Evolutionary conservation across 2,329 filamentous ascomycete species (phyloP), one percentile per base, ranked within the genome.

Genomic region (Talaromyces sp.): DNA sequence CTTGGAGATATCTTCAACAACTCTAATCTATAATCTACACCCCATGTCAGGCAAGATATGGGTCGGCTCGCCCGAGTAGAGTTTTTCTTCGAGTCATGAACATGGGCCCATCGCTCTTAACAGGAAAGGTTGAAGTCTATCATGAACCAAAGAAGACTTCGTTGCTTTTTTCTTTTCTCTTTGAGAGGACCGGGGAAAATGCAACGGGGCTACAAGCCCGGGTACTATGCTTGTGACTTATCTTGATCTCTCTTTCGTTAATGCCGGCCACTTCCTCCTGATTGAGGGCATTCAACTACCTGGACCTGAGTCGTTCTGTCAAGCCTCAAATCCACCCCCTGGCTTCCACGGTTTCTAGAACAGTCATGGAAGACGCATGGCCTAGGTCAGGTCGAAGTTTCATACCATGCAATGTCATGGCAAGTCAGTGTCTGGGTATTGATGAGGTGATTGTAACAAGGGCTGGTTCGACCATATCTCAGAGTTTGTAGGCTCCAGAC

Each of bases 41-140:
- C 25, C 46, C 46, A 16, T 28, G 23, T 23, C 44, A 48, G 14
- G 6, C 23, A 28, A 48, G 7, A 48, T n/a, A 28, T n/a, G 21
- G 9, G 50, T 14, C 23, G 50, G 6, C 5, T 54, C n/a, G 21
- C 48, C 16, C 7, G n/a, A 23, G 31, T 35, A 37, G 31, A 23
- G 31, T 54, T 54, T 54, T 16, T 35, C 31, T 21, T 54, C 31
- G 50, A 54, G 50, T 54, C 50, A 54, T 54, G 50, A 31, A 4
- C 11, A 23, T 35, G 50, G 50, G n/a, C 18, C 37, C 16, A 35
- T 54, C 3, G 16, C 7, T n/a, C 23, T 31, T 25, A 11, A 50
- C 6, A 35, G 31, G 50, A 18, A 37, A 35, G 18, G 31, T 21
- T 21, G n/a, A 23, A 21, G 6, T 35, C 25, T 35, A 21, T 21